Conservation (phyloP, 2,329 filamentous ascomycete genomes). For the Alternaria longipes region DNA sequence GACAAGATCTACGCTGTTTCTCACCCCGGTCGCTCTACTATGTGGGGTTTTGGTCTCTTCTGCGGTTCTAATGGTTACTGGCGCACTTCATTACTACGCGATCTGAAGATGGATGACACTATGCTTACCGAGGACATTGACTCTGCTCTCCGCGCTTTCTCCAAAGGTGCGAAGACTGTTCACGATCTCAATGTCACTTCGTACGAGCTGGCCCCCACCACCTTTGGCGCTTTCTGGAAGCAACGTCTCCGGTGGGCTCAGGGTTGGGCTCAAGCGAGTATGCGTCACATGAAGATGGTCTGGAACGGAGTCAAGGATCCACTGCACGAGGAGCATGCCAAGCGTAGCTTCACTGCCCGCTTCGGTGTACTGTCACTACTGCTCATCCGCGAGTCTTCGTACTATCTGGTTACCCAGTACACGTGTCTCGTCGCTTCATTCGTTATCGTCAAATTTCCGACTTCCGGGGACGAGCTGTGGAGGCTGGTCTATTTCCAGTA, state of each 20-base stretch:
- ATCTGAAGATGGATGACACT: conserved; percentile 60
- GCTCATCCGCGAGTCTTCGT: conserved; percentile 57
- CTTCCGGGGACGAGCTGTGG: conserved; percentile 48
- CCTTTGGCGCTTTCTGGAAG: conserved; percentile 58
- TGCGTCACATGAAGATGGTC: conserved; percentile 54
- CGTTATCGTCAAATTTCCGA: conserved; percentile 57
- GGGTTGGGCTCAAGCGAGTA: conserved; percentile 61
- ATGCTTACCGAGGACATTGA: conserved; percentile 63
- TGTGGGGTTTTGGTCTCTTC: conserved; percentile 61
- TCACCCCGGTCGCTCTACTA: conserved; percentile 58
- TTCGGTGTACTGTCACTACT: conserved; percentile 59
- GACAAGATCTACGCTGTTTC: conserved; percentile 64
- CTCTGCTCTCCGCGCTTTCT: conserved; percentile 58
- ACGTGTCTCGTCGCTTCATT: conserved; percentile 58
- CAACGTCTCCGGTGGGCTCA: conserved; percentile 62
- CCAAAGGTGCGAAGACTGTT: conserved; percentile 54
- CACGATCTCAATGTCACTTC: conserved; percentile 61
- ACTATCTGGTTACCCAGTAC: conserved; percentile 61
- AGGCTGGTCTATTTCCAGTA: conserved; percentile 60
- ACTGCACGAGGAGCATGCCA: conserved; percentile 34
- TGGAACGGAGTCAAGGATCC: conserved; percentile 54
- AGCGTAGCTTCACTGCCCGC: conserved; percentile 50
- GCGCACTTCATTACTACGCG: conserved; percentile 55
- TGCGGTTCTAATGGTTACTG: conserved; percentile 62
- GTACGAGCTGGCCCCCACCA: conserved; percentile 60